phyloP scores from a whole-genome alignment of 345 rosid genomes.

The Leavenworthia alabamica region DNA sequence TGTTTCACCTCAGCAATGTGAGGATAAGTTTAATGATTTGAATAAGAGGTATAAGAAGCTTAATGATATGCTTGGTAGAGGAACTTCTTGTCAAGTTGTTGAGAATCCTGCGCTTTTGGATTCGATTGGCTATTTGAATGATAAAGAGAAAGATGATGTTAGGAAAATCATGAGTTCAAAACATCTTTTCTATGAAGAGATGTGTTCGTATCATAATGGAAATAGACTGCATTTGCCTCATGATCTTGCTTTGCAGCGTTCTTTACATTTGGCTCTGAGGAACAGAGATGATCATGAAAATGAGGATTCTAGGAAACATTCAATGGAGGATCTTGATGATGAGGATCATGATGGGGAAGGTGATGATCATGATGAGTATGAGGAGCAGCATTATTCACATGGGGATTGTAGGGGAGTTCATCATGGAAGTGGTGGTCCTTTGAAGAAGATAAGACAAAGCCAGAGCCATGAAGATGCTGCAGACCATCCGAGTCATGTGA shows the following conservation, averaged over 20 bases:
- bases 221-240: constrained; percentile 86
- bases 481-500: constrained; percentile 36
- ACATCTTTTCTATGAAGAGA: constrained; percentile 92
- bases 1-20: constrained; percentile 95
- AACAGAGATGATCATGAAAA: constrained; percentile 68
- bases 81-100: constrained; percentile 86
- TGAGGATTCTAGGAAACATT: constrained; percentile 51
- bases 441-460: constrained; percentile 57
- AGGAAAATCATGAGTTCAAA: constrained; percentile 78
- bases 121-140: constrained; percentile 55
- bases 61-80: constrained; percentile 90
- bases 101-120: constrained; percentile 81
- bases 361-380: constrained; percentile 66
- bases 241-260: constrained; percentile 73
- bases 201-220: constrained; percentile 90
- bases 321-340: constrained; percentile 65
- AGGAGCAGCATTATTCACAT: constrained; percentile 43
- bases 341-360: constrained; percentile 67
- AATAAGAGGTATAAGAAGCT: constrained; percentile 90
- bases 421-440: constrained; percentile 36
- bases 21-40: no score
- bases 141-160: constrained; percentile 81
- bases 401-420: constrained; percentile 41
- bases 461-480: constrained; percentile 46
- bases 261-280: constrained; percentile 63